A percentile compares a stretch with the other conserved stretches of the same genome.
phyloP scores from a whole-genome alignment of 1,284 basidiomycete genomes.

The Sutorius eximius region DNA sequence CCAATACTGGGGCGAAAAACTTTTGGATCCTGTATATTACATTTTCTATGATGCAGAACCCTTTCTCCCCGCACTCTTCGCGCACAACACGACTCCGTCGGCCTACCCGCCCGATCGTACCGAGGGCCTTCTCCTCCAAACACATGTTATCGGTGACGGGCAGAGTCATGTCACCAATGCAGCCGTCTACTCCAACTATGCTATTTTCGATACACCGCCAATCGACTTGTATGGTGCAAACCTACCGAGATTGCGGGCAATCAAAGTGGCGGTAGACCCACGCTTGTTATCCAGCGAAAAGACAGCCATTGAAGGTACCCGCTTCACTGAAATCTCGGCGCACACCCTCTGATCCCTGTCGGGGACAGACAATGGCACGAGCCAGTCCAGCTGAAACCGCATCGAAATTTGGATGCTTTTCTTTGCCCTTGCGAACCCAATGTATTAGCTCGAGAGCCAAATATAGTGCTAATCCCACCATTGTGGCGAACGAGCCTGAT shows the following conservation, averaged over 20 bases:
- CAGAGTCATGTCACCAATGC: constrained; percentile 41
- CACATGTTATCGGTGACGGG: background rate
- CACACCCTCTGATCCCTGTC: too few relatives aligned
- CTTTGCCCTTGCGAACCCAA: too few relatives aligned
- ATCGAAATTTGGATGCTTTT: too few relatives aligned
- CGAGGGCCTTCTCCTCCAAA: constrained; percentile 37
- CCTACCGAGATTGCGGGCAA: constrained; percentile 36
- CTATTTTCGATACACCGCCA: constrained; percentile 47
- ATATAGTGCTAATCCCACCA: too few relatives aligned
- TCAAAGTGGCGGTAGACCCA: constrained; percentile 48
- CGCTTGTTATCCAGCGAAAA: too few relatives aligned
- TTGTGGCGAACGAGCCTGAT: too few relatives aligned
- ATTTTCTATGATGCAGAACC: constrained; percentile 55
- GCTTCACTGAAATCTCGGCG: too few relatives aligned
- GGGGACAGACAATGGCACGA: too few relatives aligned
- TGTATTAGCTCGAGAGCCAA: too few relatives aligned
- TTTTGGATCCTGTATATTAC: constrained; percentile 21
- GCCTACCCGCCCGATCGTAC: constrained; percentile 51
- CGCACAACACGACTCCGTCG: constrained; percentile 39
- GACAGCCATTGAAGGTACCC: too few relatives aligned
- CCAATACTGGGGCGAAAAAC: constrained; percentile 9
- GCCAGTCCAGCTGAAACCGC: too few relatives aligned
- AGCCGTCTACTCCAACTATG: constrained; percentile 53
- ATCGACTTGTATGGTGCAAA: constrained; percentile 48
- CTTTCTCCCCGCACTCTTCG: constrained; percentile 48